phyloP scores from a whole-genome alignment of 2,329 filamentous ascomycete genomes.

The Pestalotiopsis sp. region DNA sequence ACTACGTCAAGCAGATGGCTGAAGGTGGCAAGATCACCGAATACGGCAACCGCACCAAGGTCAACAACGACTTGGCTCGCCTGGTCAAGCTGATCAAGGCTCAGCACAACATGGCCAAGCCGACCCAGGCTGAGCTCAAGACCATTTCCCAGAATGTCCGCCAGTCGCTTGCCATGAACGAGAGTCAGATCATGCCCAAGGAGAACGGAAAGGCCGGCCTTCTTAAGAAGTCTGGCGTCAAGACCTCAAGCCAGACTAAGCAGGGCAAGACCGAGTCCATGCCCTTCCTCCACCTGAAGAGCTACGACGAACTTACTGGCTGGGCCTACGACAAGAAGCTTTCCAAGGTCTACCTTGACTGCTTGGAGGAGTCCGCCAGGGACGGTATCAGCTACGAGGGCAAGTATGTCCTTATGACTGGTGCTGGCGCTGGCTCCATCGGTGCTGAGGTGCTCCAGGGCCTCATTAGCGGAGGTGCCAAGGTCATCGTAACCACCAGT shows the following conservation, averaged over 20 bases:
- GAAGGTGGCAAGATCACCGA: constrained; percentile 98
- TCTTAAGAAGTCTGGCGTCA: constrained; percentile 51
- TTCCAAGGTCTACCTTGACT: constrained; percentile 89
- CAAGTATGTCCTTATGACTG: constrained; percentile 98
- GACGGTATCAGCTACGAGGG: constrained; percentile 88
- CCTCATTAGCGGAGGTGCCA: constrained; percentile 92
- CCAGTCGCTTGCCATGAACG: constrained; percentile 94
- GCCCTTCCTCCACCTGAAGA: constrained; percentile 95
- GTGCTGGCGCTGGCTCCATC: constrained; percentile 95
- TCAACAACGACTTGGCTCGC: constrained; percentile 90
- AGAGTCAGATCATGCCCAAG: constrained; percentile 92
- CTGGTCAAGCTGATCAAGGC: constrained; percentile 99
- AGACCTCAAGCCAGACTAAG: constrained; percentile 54
- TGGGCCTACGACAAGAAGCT: constrained; percentile 99
- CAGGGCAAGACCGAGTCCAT: constrained; percentile 98
- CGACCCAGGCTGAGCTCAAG: constrained; percentile 96
- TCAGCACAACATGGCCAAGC: constrained; percentile 96
- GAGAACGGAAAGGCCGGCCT: constrained; percentile 69
- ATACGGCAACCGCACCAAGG: constrained; percentile 97
- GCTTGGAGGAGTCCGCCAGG: constrained; percentile 84
- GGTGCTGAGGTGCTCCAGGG: constrained; percentile 96
- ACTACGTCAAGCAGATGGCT: constrained; percentile 98
- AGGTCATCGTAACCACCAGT: constrained; percentile 95
- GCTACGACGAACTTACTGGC: constrained; percentile 85
- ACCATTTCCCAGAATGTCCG: constrained; percentile 91